A percentile compares a stretch with the other conserved stretches of the same genome.
phyloP scores from a whole-genome alignment of 352 stramenopile species.

The Globisporangium viniferum region DNA sequence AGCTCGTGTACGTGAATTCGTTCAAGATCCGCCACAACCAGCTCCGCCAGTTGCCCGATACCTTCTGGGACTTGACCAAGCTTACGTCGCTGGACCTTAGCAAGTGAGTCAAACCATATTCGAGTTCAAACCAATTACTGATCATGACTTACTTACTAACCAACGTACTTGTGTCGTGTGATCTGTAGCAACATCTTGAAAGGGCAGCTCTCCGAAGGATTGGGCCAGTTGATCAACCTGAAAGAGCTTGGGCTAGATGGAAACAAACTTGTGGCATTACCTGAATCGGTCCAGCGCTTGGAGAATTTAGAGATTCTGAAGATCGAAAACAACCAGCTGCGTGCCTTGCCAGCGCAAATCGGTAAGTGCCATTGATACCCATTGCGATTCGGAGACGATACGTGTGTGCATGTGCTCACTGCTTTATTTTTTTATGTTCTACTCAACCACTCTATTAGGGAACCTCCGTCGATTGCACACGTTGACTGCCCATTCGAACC shows the following conservation, averaged over 20 bases:
- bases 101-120: conserved; percentile 47
- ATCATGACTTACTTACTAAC: too few species aligned
- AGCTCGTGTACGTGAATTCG: conserved; percentile 44
- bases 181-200: conserved; percentile 54
- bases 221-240: conserved; percentile 55
- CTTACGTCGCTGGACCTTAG: conserved; percentile 71
- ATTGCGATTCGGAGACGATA: background rate
- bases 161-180: conserved; percentile 12
- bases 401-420: background rate
- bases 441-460: conserved; percentile 10
- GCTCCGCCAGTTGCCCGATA: conserved; percentile 42
- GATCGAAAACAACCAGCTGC: conserved; percentile 64
- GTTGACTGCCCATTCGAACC: conserved; percentile 59
- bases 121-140: too few species aligned
- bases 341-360: conserved; percentile 41
- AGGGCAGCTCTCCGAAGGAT: conserved; percentile 38
- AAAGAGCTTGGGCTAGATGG: conserved; percentile 56
- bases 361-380: conserved; percentile 20
- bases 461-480: conserved; percentile 47
- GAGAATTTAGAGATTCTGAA: conserved; percentile 52
- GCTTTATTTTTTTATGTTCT: background rate
- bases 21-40: conserved; percentile 80
- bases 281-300: conserved; percentile 44
- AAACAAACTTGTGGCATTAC: conserved; percentile 63
- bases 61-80: conserved; percentile 52